Conservation (phyloP, 169 alveolate genomes). For the Amoebophrya sp. region DNA sequence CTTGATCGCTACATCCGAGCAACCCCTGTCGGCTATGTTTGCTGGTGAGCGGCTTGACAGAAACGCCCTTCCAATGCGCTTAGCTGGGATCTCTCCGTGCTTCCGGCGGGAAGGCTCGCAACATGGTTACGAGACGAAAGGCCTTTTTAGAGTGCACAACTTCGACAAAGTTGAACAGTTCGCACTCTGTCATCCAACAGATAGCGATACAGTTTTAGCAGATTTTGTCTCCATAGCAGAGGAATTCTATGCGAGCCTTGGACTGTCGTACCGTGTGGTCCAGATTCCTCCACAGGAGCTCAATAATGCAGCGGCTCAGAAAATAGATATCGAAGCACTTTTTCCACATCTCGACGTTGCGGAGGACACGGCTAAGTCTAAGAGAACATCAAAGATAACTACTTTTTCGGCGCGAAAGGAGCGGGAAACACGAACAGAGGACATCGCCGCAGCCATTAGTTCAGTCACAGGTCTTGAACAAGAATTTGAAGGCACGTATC, state of each 20-base stretch:
- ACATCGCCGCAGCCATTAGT: no score
- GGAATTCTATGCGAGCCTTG: constrained; percentile 81
- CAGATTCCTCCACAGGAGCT: constrained; percentile 90
- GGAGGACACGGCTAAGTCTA: no score
- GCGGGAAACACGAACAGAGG: no score
- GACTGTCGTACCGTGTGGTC: constrained; percentile 86
- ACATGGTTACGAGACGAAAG: constrained; percentile 95
- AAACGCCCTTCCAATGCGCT: constrained; percentile 56
- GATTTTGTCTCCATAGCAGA: constrained; percentile 42
- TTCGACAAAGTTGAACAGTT: constrained; percentile 95
- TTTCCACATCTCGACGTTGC: no score
- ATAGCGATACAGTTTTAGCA: background rate
- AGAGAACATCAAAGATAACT: no score
- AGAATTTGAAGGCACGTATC: no score
- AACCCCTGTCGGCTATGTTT: constrained; percentile 90
- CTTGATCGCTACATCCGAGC: constrained; percentile 95
- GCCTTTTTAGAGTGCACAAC: constrained; percentile 93
- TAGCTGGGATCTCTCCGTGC: constrained; percentile 89
- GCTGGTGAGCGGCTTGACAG: constrained; percentile 70
- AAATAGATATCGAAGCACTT: constrained; percentile 93
- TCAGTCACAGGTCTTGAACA: no score
- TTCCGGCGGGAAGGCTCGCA: constrained; percentile 98
- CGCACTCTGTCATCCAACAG: constrained; percentile 69
- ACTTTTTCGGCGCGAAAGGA: no score
- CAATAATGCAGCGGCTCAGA: constrained; percentile 93